Conservation (phyloP, 345 rosid genomes). For the Brassica napus region DNA sequence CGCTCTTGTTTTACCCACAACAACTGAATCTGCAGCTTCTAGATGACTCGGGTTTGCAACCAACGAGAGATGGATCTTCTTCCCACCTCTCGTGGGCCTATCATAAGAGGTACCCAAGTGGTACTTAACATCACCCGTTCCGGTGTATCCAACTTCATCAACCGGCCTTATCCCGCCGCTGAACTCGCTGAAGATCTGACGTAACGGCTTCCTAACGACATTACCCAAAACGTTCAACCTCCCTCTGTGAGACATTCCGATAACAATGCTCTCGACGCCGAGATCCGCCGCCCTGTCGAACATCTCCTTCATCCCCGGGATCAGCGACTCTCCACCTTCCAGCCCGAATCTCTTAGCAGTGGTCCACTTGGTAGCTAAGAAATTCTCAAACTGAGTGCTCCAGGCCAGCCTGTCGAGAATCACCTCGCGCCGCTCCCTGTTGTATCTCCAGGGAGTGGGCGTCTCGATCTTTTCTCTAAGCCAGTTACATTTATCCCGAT, state of each 20-base stretch:
- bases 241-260: constrained; percentile 87
- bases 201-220: constrained; percentile 76
- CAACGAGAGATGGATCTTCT: constrained; percentile 76
- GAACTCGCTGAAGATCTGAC: constrained; percentile 80
- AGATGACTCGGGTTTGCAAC: constrained; percentile 91
- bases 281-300: constrained; percentile 81
- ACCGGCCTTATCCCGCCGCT: constrained; percentile 83
- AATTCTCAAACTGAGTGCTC: constrained; percentile 86
- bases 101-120: constrained; percentile 89
- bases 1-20: constrained; percentile 83
- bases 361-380: constrained; percentile 85
- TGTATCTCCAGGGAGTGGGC: constrained; percentile 69
- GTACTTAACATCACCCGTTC: constrained; percentile 89
- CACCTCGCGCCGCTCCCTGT: constrained; percentile 73
- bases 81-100: constrained; percentile 86
- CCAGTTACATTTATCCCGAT: constrained; percentile 78
- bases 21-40: constrained; percentile 89
- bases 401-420: constrained; percentile 78
- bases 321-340: constrained; percentile 84
- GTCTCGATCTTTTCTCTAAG: constrained; percentile 85
- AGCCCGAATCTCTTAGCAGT: constrained; percentile 86
- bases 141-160: constrained; percentile 86
- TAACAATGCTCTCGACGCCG: constrained; percentile 85
- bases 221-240: constrained; percentile 78
- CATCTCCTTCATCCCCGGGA: constrained; percentile 93